Conservation (phyloP, 257 asterid genomes). For the Fraxinus excelsior region DNA sequence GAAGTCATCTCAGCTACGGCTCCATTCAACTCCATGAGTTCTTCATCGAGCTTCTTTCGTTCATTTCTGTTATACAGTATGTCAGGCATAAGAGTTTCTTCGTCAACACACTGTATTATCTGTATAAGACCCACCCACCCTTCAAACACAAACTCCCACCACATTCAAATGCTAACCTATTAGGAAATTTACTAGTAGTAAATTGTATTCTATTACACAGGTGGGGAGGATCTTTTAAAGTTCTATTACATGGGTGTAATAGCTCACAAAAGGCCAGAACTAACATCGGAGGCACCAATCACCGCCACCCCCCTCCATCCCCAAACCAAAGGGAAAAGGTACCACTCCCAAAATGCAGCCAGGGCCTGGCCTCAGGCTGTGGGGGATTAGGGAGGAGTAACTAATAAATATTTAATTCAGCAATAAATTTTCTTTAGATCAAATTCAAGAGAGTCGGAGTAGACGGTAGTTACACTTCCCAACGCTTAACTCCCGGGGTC, state of each 20-base stretch:
- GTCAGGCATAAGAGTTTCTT: conserved; percentile 4
- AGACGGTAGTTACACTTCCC: neutral
- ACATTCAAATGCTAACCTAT: neutral
- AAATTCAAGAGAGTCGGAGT: neutral
- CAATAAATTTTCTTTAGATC: neutral
- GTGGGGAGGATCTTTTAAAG: neutral
- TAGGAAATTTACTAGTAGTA: neutral
- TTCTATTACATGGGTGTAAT: neutral
- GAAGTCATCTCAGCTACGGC: conserved; percentile 62
- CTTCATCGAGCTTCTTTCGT: conserved; percentile 83
- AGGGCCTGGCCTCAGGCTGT: neutral
- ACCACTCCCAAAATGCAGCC: neutral
- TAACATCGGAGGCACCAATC: neutral
- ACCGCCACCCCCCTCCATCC: conserved; percentile 1
- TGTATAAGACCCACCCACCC: conserved; percentile 6
- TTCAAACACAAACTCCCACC: neutral
- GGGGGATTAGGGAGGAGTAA: neutral
- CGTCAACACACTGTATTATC: neutral
- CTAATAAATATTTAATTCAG: neutral
- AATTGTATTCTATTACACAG: neutral
- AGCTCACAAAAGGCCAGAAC: neutral
- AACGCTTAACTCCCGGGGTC: neutral
- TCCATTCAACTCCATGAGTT: conserved; percentile 59
- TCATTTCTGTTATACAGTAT: conserved; percentile 52
- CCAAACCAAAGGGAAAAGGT: neutral